phyloP scores from a whole-genome alignment of 768 basidiomycete species.

The Hericium alpestre region DNA sequence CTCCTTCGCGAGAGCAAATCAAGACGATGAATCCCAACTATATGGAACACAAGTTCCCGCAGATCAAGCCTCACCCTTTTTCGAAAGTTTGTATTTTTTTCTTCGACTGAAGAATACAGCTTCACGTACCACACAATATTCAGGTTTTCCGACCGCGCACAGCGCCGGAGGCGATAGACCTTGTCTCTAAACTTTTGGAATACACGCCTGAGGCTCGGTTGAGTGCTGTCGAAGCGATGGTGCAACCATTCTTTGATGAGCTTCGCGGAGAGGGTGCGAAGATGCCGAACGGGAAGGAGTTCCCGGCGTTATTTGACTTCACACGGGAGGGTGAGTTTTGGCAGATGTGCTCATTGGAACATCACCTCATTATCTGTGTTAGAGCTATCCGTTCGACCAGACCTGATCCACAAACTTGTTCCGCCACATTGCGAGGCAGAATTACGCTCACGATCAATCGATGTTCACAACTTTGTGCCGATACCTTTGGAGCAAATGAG shows the following conservation, averaged over 20 bases:
- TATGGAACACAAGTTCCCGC: conserved; percentile 99
- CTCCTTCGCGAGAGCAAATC: conserved; percentile 97
- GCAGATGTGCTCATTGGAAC: not conserved
- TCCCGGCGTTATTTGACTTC: conserved; percentile 91
- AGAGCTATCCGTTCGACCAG: conserved; percentile 96
- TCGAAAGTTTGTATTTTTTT: conserved; percentile 54
- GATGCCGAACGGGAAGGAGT: conserved; percentile 96
- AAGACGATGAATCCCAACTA: conserved; percentile 99
- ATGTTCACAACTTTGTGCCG: conserved; percentile 86
- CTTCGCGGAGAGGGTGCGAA: conserved; percentile 79
- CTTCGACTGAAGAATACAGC: conserved; percentile 8
- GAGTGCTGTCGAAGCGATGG: conserved; percentile 85
- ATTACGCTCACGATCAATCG: conserved; percentile 76
- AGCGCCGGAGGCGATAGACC: conserved; percentile 88
- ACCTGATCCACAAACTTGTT: conserved; percentile 84
- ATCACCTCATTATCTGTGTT: conserved; percentile 5
- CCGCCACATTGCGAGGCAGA: conserved; percentile 85
- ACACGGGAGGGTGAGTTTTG: conserved; percentile 77
- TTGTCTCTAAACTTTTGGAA: conserved; percentile 90
- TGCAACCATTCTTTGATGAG: conserved; percentile 96
- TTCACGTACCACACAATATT: not conserved
- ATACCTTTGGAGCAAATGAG: conserved; percentile 94
- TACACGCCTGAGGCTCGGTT: conserved; percentile 94
- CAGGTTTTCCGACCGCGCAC: conserved; percentile 96
- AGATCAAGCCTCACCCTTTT: conserved; percentile 99